These are phyloP conservation scores for Limnanthes douglasii DNA, from an alignment of 345 rosid genomes.

Conservation along the genomic window DNA sequence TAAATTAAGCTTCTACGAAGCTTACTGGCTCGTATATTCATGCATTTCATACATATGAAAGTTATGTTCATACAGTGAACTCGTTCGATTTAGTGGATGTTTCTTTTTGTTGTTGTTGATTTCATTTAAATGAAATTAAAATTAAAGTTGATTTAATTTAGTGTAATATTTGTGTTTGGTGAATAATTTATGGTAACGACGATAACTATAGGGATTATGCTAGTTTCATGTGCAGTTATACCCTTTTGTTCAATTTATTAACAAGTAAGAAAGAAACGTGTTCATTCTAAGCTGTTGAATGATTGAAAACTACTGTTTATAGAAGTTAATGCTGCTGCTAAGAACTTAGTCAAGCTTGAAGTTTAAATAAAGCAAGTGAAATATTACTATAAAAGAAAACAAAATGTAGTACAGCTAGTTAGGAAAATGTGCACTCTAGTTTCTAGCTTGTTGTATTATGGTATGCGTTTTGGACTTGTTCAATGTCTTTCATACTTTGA, in stretches of 20 bases:
- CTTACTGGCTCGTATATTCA: conserved; percentile 76
- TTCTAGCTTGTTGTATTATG: too few species aligned
- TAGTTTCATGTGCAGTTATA: neutral
- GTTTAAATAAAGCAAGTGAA: neutral
- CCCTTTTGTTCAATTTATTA: neutral
- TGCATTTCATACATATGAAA: conserved; percentile 65
- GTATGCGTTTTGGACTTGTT: too few species aligned
- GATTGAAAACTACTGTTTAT: conserved; percentile 1
- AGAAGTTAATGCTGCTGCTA: conserved; percentile 1
- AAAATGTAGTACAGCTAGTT: neutral
- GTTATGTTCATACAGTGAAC: conserved; percentile 12
- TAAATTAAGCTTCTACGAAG: conserved; percentile 13
- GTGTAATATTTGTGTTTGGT: neutral
- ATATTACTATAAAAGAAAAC: too few species aligned
- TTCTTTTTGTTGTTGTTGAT: neutral
- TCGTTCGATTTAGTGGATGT: neutral
- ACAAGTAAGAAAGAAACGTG: neutral
- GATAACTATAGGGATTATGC: too few species aligned
- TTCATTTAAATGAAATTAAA: neutral
- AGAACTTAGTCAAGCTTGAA: neutral
- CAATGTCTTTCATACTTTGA: too few species aligned
- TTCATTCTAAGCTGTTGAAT: too few species aligned
- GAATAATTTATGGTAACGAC: neutral
- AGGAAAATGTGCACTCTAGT: neutral
- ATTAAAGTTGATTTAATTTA: neutral